phyloP scores from a whole-genome alignment of 2,329 filamentous ascomycete genomes.

The Penicillium sp. region DNA sequence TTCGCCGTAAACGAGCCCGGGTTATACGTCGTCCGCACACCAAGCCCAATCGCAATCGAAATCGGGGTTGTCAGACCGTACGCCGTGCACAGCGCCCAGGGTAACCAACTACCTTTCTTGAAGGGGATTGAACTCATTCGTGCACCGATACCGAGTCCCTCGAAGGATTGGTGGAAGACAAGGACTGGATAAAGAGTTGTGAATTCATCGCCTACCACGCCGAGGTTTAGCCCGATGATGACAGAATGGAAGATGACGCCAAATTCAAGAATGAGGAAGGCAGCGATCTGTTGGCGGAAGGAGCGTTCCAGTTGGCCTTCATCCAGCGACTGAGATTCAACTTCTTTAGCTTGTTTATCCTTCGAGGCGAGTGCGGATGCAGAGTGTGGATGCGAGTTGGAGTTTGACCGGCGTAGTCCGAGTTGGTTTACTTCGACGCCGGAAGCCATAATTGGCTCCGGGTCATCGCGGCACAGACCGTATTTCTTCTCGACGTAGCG shows the following conservation, averaged over 20 bases:
- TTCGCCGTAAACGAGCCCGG: conserved; percentile 34
- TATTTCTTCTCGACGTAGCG: no score
- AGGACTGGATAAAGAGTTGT: conserved; percentile 60
- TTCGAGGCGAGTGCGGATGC: no score
- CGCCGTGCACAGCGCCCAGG: conserved; percentile 51
- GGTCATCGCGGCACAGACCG: no score
- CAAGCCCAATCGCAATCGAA: conserved; percentile 51
- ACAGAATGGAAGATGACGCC: conserved; percentile 66
- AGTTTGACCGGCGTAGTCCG: no score
- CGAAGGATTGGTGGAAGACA: conserved; percentile 66
- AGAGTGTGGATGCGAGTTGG: no score
- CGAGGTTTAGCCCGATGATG: conserved; percentile 65
- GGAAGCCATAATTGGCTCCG: no score
- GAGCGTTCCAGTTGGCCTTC: no score
- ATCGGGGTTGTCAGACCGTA: conserved; percentile 58
- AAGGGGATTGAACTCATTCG: conserved; percentile 61
- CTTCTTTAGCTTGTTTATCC: no score
- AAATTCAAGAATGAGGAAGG: conserved; percentile 51
- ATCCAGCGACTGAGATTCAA: no score
- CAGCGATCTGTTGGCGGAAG: no score
- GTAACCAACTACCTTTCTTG: conserved; percentile 44
- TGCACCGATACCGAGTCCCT: conserved; percentile 64
- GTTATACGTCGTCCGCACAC: conserved; percentile 48
- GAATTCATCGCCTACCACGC: conserved; percentile 60
- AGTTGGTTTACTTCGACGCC: no score